phyloP scores from a whole-genome alignment of 2,329 filamentous ascomycete species.

The Boeremia exigua region DNA sequence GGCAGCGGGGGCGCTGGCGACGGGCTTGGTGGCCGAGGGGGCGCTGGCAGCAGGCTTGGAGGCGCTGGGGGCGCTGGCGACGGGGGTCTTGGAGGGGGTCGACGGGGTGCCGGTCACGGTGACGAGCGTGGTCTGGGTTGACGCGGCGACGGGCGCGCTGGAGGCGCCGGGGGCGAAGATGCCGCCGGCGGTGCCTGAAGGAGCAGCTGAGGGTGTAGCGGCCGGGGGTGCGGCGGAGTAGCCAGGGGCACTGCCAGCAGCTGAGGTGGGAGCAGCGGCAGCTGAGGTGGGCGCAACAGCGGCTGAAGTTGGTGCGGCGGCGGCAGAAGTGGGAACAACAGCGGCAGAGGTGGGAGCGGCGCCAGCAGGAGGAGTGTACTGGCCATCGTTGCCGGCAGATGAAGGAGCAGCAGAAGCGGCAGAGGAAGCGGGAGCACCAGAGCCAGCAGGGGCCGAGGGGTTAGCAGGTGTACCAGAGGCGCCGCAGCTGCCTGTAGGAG shows the following conservation, averaged over 20 bases:
- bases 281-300: background rate
- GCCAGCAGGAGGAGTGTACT: conserved; percentile 15
- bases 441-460: conserved; percentile 16
- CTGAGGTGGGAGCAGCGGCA: background rate
- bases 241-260: conserved; percentile 17
- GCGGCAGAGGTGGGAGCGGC: conserved; percentile 7
- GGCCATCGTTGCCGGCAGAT: conserved; percentile 16
- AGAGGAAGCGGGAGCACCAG: conserved; percentile 23
- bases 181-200: conserved; percentile 33
- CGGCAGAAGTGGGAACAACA: conserved; percentile 9
- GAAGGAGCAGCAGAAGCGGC: conserved; percentile 30
- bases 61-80: background rate
- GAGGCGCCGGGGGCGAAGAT: conserved; percentile 43
- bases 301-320: background rate
- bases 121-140: conserved; percentile 39
- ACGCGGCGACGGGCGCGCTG: conserved; percentile 25
- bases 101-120: conserved; percentile 32
- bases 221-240: background rate
- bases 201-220: conserved; percentile 11
- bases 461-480: conserved; percentile 20
- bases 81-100: conserved; percentile 13
- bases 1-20: conserved; percentile 3
- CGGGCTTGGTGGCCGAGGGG: background rate
- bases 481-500: conserved; percentile 33
- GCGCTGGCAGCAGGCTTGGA: conserved; percentile 5